A percentile compares a stretch with the other conserved stretches of the same genome.
Conservation (phyloP, 139 green algal genomes). For the Gonium pectorale region DNA sequence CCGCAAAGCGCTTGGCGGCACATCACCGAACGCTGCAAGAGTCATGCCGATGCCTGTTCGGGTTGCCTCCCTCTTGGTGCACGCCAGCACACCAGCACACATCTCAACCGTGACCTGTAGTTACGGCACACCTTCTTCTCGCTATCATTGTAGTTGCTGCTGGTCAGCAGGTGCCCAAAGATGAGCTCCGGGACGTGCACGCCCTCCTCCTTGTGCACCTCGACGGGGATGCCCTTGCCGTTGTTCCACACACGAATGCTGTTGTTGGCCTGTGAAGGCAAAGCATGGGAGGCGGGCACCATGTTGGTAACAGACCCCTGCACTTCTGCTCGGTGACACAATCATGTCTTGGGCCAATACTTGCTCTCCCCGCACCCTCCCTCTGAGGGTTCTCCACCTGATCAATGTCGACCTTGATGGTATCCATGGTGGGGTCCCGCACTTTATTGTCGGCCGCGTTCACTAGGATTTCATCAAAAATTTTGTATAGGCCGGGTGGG, state of each 20-base stretch:
- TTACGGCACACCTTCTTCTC: constrained; percentile 91
- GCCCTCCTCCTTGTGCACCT: constrained; percentile 95
- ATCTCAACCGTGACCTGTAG: background rate
- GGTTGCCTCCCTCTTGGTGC: too few relatives aligned
- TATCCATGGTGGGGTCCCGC: constrained; percentile 94
- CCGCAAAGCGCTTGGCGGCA: too few relatives aligned
- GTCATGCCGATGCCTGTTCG: too few relatives aligned
- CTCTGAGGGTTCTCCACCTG: too few relatives aligned
- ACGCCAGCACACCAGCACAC: too few relatives aligned
- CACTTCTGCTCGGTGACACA: too few relatives aligned
- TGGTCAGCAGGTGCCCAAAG: constrained; percentile 98
- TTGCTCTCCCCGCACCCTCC: too few relatives aligned
- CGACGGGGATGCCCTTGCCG: constrained; percentile 94
- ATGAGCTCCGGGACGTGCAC: constrained; percentile 99
- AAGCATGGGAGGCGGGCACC: too few relatives aligned
- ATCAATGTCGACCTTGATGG: constrained; percentile 88
- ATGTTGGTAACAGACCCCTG: too few relatives aligned
- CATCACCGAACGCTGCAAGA: too few relatives aligned
- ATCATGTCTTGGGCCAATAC: too few relatives aligned
- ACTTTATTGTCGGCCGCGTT: constrained; percentile 99
- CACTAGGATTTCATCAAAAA: constrained; percentile 99
- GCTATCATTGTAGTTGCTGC: constrained; percentile 98
- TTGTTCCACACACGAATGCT: constrained; percentile 96
- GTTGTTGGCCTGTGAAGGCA: constrained; percentile 64
- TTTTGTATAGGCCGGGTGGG: constrained; percentile 99